phyloP scores from a whole-genome alignment of 257 asterid species.

The Solanum piurae region DNA sequence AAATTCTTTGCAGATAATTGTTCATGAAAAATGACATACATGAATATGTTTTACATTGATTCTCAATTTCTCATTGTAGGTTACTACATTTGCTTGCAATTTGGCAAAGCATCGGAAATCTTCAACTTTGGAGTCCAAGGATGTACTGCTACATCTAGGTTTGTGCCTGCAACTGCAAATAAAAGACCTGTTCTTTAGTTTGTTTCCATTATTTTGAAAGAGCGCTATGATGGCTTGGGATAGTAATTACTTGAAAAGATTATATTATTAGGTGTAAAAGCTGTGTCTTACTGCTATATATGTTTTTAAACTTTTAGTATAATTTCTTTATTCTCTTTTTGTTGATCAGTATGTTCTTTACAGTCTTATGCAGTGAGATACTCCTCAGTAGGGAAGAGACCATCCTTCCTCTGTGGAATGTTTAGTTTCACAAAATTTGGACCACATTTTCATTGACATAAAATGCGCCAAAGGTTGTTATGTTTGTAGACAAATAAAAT shows the following conservation, averaged over 20 bases:
- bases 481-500: neutral
- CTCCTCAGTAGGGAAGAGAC: neutral
- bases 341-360: neutral
- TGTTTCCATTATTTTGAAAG: neutral
- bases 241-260: neutral
- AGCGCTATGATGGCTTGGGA: neutral
- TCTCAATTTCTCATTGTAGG: constrained; percentile 30
- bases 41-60: neutral
- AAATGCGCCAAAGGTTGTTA: neutral
- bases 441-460: neutral
- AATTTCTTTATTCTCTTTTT: neutral
- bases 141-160: constrained; percentile 90
- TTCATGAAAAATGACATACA: neutral
- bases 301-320: neutral
- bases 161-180: constrained; percentile 20
- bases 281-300: neutral
- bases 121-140: constrained; percentile 85
- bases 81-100: constrained; percentile 70
- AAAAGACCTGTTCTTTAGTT: neutral
- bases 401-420: neutral
- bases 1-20: neutral
- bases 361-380: neutral
- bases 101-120: constrained; percentile 97
- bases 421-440: neutral
- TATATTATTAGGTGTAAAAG: neutral